Percentiles rank a stretch among this genome's conserved stretches.
Conservation (phyloP, 306 rosid species). For the Medicago lupulina region DNA sequence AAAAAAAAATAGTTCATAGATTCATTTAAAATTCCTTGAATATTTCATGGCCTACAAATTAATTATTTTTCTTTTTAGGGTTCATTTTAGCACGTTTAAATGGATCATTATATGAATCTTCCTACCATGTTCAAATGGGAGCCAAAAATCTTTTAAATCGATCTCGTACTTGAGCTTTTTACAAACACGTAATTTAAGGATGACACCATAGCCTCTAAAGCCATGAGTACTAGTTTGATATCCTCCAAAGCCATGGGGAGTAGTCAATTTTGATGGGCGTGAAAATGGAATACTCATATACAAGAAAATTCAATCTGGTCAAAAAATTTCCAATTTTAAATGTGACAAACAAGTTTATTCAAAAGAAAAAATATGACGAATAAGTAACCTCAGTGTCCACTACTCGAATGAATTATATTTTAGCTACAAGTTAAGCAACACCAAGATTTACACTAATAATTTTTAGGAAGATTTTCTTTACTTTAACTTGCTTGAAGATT, state of each 20-base stretch:
- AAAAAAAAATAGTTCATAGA: too few species aligned
- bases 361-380: conserved; percentile 32
- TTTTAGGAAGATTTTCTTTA: neutral
- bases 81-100: conserved; percentile 22
- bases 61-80: too few species aligned
- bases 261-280: conserved; percentile 67
- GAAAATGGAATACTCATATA: conserved; percentile 44
- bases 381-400: conserved; percentile 67
- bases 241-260: neutral
- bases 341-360: too few species aligned
- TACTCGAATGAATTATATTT: conserved; percentile 40
- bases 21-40: too few species aligned
- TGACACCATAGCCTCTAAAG: conserved; percentile 59
- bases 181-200: conserved; percentile 65
- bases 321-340: too few species aligned
- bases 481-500: neutral
- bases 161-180: conserved; percentile 69
- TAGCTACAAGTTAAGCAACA: neutral
- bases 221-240: conserved; percentile 58
- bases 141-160: conserved; percentile 62
- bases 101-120: too few species aligned
- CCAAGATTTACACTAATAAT: conserved; percentile 5
- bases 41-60: too few species aligned
- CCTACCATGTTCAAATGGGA: conserved; percentile 39
- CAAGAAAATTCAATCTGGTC: conserved; percentile 39